phyloP scores from a whole-genome alignment of 805 yeast genomes.

The Candida verbasci region DNA sequence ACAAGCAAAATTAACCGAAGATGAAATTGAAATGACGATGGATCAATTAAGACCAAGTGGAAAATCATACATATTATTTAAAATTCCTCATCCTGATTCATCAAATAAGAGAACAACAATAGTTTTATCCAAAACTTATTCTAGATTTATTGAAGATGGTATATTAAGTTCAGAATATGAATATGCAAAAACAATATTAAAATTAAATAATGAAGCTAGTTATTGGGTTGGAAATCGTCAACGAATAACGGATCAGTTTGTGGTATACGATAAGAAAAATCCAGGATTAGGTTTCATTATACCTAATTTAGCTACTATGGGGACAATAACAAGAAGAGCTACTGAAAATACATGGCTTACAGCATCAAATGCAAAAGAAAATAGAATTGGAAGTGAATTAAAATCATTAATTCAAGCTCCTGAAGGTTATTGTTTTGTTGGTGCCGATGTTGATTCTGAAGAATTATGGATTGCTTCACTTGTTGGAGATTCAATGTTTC shows the following conservation, averaged over 20 bases:
- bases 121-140: conserved; percentile 72
- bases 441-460: conserved; percentile 98
- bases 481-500: conserved; percentile 86
- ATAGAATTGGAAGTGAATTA: conserved; percentile 87
- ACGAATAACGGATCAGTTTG: conserved; percentile 80
- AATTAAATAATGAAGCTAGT: conserved; percentile 73
- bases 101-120: conserved; percentile 66
- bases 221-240: conserved; percentile 93
- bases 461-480: conserved; percentile 97
- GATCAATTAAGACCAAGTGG: conserved; percentile 20
- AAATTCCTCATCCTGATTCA: conserved; percentile 88
- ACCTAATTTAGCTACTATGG: conserved; percentile 88
- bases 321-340: conserved; percentile 93
- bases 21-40: conserved; percentile 20
- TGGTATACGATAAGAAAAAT: conserved; percentile 48
- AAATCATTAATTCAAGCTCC: conserved; percentile 88
- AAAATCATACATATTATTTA: conserved; percentile 44
- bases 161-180: conserved; percentile 65
- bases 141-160: conserved; percentile 69
- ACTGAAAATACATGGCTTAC: conserved; percentile 98
- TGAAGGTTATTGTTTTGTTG: conserved; percentile 83
- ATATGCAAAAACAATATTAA: conserved; percentile 71
- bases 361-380: conserved; percentile 86
- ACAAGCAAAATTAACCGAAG: conserved; percentile 23
- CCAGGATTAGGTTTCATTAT: conserved; percentile 63